A percentile compares a stretch with the other conserved stretches of the same genome.
phyloP scores from a whole-genome alignment of 1,284 basidiomycete genomes.

The Peniophora sp. region DNA sequence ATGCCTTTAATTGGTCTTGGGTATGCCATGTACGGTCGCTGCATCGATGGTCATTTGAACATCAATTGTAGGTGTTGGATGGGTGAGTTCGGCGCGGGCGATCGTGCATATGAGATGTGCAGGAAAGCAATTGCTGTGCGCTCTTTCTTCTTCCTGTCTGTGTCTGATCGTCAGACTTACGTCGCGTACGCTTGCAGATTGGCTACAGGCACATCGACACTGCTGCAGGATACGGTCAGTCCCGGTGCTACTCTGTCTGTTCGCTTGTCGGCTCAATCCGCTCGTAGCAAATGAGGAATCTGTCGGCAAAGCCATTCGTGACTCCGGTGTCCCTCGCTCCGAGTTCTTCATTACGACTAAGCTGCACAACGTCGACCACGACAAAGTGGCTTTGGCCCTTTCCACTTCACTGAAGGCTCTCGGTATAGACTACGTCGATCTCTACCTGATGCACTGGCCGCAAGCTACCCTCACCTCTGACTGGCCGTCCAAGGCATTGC shows the following conservation, averaged over 20 bases:
- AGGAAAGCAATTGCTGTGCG: constrained; percentile 25
- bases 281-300: constrained; percentile 33
- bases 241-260: neutral
- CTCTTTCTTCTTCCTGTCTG: neutral
- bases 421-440: constrained; percentile 56
- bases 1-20: too few species aligned
- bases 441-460: constrained; percentile 66
- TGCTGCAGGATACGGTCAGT: constrained; percentile 6
- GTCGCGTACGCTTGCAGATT: neutral
- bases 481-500: constrained; percentile 14
- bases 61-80: constrained; percentile 43
- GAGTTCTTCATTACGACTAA: constrained; percentile 46
- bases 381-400: constrained; percentile 41
- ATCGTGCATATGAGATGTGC: constrained; percentile 29
- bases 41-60: too few species aligned
- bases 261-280: too few species aligned
- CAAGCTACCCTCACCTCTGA: constrained; percentile 3
- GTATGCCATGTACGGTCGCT: too few species aligned
- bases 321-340: constrained; percentile 34
- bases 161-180: neutral
- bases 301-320: constrained; percentile 42
- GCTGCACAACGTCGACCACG: constrained; percentile 28
- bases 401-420: constrained; percentile 50
- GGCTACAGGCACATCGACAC: neutral
- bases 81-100: constrained; percentile 26